phyloP scores from a whole-genome alignment of 345 rosid genomes.

The Eucalyptus victrix region DNA sequence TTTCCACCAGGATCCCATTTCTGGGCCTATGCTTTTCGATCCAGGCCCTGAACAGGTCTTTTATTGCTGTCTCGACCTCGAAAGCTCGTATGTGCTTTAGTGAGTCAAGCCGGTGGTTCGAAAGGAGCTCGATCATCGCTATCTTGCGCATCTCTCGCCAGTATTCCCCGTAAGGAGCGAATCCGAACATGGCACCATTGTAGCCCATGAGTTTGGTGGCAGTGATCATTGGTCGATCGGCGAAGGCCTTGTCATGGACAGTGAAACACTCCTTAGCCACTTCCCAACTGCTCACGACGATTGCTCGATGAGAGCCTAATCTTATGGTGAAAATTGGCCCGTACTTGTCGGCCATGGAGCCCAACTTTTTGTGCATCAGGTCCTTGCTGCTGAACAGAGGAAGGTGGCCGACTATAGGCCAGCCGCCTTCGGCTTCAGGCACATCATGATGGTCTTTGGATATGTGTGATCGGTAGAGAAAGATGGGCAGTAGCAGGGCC shows the following conservation, averaged over 20 bases:
- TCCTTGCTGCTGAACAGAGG: slow-evolving; percentile 8
- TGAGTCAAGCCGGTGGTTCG: slow-evolving; percentile 8
- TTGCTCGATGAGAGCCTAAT: slow-evolving; percentile 7
- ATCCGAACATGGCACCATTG: slow-evolving; percentile 20
- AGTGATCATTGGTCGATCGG: not conserved
- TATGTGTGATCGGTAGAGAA: not conserved
- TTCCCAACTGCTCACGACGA: slow-evolving; percentile 14
- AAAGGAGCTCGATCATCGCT: slow-evolving; percentile 3
- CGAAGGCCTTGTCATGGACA: slow-evolving; percentile 8
- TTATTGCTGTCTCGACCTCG: slow-evolving; percentile 2
- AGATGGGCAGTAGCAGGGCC: not conserved
- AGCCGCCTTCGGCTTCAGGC: slow-evolving; percentile 13
- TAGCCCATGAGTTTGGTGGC: slow-evolving; percentile 15
- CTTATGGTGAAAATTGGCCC: slow-evolving; percentile 11
- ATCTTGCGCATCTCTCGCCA: slow-evolving; percentile 25
- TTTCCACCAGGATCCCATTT: not conserved
- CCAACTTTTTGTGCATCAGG: slow-evolving; percentile 1
- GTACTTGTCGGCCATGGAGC: slow-evolving; percentile 13
- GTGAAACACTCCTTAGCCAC: slow-evolving; percentile 19
- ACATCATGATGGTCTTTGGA: not conserved
- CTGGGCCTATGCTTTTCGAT: not conserved
- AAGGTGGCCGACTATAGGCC: slow-evolving; percentile 30
- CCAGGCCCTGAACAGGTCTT: not conserved
- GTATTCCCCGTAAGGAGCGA: slow-evolving; percentile 22
- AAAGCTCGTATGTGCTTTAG: slow-evolving; percentile 2